Evolutionary conservation across 2,329 filamentous ascomycete genomes (phyloP), one percentile per base, ranked within the genome.

Genomic region (Clonostachys rhizophaga): DNA sequence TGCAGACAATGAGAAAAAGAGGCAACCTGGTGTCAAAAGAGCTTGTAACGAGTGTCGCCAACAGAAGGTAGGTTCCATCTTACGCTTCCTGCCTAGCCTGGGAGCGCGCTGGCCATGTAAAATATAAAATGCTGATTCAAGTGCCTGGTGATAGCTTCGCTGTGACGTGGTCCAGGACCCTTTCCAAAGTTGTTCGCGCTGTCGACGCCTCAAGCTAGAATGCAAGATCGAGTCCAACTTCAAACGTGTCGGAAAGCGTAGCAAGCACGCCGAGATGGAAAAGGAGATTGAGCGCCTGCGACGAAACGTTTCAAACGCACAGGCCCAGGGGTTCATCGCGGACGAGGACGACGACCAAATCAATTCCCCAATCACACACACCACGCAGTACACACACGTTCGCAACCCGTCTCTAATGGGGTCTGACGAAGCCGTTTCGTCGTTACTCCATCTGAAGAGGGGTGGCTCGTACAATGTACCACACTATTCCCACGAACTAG

Each of bases 221-320:
- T 94, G 89, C 75, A 89, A 89, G 65, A 92, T 94, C 65, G 87
- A 92, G 65, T 88, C 86, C 58, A 90, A 91, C 66, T 92, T 92
- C 70, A 91, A 91, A 75, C 84, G 88, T 56, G 75, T 91, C 16
- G 86, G 88, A 52, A 94, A 94, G 72, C 80, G 88, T 40, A 87
- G 83, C 53, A 87, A 89, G 63, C 87, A 92, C 66, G 87, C 87
- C 58, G 88, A 91, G 68, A 91, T 91, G 87, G 87, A 90, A 62
- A 87, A 84, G 67, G 86, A 91, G 65, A 88, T 91, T 58, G 86
- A 89, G 49, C 80, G 74, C 52, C 67, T 86, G 54, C 79, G 83
- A 45, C 77, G 81, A 42, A 80, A 75, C 56, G 73, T 87, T 51
- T 70, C 79, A 48, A 73, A 76, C 52, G 83, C 84, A 49, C 75